phyloP scores from a whole-genome alignment of 768 basidiomycete species.

The Exsudoporus frostii region DNA sequence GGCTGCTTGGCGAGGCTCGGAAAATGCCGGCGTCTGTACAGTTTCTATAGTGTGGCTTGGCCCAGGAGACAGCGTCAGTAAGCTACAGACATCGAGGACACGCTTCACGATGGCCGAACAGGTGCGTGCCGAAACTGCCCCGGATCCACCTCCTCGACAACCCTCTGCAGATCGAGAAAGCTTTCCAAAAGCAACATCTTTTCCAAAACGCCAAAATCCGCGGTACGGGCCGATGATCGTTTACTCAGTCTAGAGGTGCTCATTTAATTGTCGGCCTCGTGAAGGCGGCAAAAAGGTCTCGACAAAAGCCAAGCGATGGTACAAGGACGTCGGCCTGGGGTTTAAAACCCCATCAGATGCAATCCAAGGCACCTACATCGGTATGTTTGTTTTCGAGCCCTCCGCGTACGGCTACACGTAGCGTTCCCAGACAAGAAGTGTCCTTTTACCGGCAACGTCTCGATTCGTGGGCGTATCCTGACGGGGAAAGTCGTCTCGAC shows the following conservation, averaged over 20 bases:
- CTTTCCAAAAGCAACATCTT: slow-evolving; percentile 95
- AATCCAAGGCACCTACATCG: slow-evolving; percentile 94
- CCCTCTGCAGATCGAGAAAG: slow-evolving; percentile 79
- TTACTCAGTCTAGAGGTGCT: slow-evolving; percentile 2
- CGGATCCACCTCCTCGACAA: background rate
- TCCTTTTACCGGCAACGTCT: slow-evolving; percentile 95
- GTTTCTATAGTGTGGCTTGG: slow-evolving; percentile 39
- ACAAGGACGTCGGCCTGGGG: slow-evolving; percentile 96
- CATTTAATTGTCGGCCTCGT: slow-evolving; percentile 9
- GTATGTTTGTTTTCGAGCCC: slow-evolving; percentile 45
- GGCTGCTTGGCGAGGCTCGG: slow-evolving; percentile 18
- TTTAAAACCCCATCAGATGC: slow-evolving; percentile 97
- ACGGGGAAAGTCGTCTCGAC: slow-evolving; percentile 97
- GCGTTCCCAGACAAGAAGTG: slow-evolving; percentile 89
- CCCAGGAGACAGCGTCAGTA: background rate
- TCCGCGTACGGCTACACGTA: background rate
- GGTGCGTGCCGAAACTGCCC: slow-evolving; percentile 33
- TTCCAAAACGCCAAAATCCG: slow-evolving; percentile 97
- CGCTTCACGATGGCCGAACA: slow-evolving; percentile 56
- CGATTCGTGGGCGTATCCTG: slow-evolving; percentile 98
- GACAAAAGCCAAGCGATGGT: slow-evolving; percentile 97
- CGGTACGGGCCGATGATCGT: slow-evolving; percentile 53
- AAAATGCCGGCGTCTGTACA: slow-evolving; percentile 39
- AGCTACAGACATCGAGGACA: slow-evolving; percentile 3
- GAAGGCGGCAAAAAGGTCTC: slow-evolving; percentile 83